These are phyloP conservation scores for Lentinula novae-zelandiae DNA, from an alignment of 1,284 basidiomycete species.

Conservation along the genomic window DNA sequence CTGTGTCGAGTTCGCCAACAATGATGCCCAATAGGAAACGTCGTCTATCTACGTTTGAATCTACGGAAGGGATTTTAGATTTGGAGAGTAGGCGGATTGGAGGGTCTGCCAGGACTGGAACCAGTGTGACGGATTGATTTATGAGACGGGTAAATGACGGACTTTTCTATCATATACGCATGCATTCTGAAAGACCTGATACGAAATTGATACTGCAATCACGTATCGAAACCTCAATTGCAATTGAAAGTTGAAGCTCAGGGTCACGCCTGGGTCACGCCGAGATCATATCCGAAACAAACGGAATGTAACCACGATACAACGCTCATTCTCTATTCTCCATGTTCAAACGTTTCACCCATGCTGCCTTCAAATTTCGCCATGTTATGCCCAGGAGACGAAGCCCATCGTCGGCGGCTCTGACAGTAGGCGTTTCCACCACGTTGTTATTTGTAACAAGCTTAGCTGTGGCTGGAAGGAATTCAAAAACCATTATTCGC, in stretches of 20 bases:
- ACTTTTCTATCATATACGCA: too few species aligned
- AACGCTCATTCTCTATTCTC: neutral
- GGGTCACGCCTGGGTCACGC: too few species aligned
- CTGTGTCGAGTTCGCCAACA: neutral
- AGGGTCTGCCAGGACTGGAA: slow-evolving; percentile 28
- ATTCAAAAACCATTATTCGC: slow-evolving; percentile 2
- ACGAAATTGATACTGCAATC: neutral
- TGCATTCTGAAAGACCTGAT: too few species aligned
- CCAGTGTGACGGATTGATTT: neutral
- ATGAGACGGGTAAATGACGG: neutral
- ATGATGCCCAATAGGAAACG: slow-evolving; percentile 15
- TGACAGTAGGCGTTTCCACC: slow-evolving; percentile 11
- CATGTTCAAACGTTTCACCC: slow-evolving; percentile 3
- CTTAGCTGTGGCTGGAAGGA: slow-evolving; percentile 13
- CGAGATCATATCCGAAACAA: too few species aligned
- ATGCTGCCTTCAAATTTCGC: neutral
- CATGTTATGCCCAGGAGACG: neutral
- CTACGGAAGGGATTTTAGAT: slow-evolving; percentile 37
- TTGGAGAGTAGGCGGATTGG: slow-evolving; percentile 37
- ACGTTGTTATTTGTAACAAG: slow-evolving; percentile 9
- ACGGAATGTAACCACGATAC: too few species aligned
- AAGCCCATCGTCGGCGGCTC: neutral
- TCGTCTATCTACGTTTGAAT: slow-evolving; percentile 44
- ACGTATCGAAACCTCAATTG: neutral
- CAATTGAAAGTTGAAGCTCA: too few species aligned